Percentiles rank a stretch among this genome's conserved stretches.
These are phyloP conservation scores for Cryptosporidium parvum DNA, from an alignment of 169 alveolate genomes.

Conservation along the genomic window DNA sequence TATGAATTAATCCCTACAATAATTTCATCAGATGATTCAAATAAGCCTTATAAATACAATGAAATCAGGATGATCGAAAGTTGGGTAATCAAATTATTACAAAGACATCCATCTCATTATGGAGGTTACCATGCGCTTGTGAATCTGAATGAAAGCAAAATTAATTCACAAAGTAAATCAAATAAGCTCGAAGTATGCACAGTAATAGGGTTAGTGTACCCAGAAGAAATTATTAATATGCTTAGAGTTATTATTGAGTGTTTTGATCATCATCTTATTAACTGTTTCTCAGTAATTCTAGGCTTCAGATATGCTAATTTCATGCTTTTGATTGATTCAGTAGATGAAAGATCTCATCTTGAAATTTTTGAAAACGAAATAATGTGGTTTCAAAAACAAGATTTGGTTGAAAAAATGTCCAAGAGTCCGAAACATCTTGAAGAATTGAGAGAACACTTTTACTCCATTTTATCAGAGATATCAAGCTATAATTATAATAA, in stretches of 20 bases:
- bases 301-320: slow-evolving; percentile 41
- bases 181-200: background rate
- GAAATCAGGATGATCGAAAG: background rate
- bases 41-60: background rate
- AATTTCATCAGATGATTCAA: background rate
- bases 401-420: slow-evolving; percentile 12
- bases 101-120: slow-evolving; percentile 30
- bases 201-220: slow-evolving; percentile 1
- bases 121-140: slow-evolving; percentile 68
- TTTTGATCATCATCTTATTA: background rate
- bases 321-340: slow-evolving; percentile 2
- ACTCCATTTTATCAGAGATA: slow-evolving; percentile 2
- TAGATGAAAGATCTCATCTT: background rate
- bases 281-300: slow-evolving; percentile 20
- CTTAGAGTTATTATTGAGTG: background rate
- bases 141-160: slow-evolving; percentile 27
- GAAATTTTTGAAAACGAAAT: slow-evolving; percentile 46
- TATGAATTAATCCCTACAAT: slow-evolving; percentile 22
- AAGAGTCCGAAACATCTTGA: background rate
- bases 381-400: slow-evolving; percentile 21
- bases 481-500: background rate
- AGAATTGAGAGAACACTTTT: slow-evolving; percentile 25
- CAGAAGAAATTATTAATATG: slow-evolving; percentile 4
- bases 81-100: slow-evolving; percentile 19
- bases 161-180: background rate